Evolutionary conservation across 495 filamentous ascomycete genomes (phyloP).

Genomic region (Neurospora sp.): DNA sequence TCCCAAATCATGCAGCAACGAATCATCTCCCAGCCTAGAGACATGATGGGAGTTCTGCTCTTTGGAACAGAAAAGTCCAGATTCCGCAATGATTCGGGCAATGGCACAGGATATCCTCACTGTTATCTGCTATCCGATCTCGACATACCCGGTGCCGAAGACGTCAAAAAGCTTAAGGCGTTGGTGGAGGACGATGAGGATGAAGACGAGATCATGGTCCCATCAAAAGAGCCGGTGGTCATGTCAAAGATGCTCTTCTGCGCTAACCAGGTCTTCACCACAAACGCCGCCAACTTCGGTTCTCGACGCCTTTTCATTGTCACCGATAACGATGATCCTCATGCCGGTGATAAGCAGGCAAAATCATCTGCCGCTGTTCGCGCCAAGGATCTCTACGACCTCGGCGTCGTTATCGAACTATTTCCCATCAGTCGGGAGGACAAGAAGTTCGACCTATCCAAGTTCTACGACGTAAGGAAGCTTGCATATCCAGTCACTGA

Average conservation of each 20-base stretch:
- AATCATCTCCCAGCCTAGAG: slow-evolving; percentile 91
- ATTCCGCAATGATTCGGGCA: slow-evolving; percentile 60
- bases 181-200: slow-evolving; percentile 66
- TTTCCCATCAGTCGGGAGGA: slow-evolving; percentile 76
- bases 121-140: slow-evolving; percentile 90
- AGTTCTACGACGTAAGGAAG: slow-evolving; percentile 77
- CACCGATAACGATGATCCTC: slow-evolving; percentile 88
- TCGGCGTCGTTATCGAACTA: slow-evolving; percentile 85
- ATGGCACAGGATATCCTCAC: slow-evolving; percentile 66
- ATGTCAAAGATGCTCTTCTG: slow-evolving; percentile 93
- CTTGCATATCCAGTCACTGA: neutral
- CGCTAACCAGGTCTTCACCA: slow-evolving; percentile 94
- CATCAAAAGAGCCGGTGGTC: slow-evolving; percentile 56
- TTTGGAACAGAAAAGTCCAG: slow-evolving; percentile 84
- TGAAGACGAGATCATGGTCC: slow-evolving; percentile 56
- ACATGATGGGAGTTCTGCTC: slow-evolving; percentile 96
- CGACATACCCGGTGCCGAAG: slow-evolving; percentile 73
- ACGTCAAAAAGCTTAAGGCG: slow-evolving; percentile 68
- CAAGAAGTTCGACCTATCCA: slow-evolving; percentile 69
- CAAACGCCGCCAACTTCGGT: slow-evolving; percentile 85
- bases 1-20: slow-evolving; percentile 94
- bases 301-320: slow-evolving; percentile 90
- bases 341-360: slow-evolving; percentile 55
- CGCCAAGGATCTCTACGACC: slow-evolving; percentile 91
- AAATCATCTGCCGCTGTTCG: slow-evolving; percentile 70